Evolutionary conservation across 441 rosid genomes (phyloP), one percentile per base, ranked within the genome.

Genomic region (Adansonia grandidieri): DNA sequence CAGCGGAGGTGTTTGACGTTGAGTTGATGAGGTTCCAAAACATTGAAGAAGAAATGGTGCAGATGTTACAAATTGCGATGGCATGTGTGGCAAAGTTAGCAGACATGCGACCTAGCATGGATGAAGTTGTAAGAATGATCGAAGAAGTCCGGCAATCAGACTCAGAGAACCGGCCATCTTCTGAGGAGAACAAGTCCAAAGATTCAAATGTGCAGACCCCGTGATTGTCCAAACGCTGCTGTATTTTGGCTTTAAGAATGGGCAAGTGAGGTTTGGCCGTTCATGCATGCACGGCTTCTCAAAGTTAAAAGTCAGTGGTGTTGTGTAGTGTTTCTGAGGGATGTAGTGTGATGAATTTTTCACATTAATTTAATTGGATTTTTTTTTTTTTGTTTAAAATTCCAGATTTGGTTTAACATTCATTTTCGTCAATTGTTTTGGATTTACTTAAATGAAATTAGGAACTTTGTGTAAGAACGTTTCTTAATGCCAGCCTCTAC

Each of bases 161-260:
- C 83, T 83, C 85, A 3, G 89, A 87, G 82, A 87, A 87, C 73
- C 83, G 88, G 70, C 92, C 89, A 28, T 87, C 89, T 77, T 87
- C 92, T 0, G 92, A 89, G 73, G 97, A 91, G 85, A 94, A 92
- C 73, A 94, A 89, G 81, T 87, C 91, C 14, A 91, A 93, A 80
- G 92, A 91, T 73, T 93, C 93, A 50, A 91, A 87, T 76, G 92
- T 87, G 84, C 92, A 87, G 87, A 89, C 93, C 8, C 95, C 93
- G 6, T 91, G 86, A 90, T 62, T 69, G 51, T 8, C 57, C 22
- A 28, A 47, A 72, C 17, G 61, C 28, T 47, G 75, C 53, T 62
- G 78, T 65, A 3, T 45, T 69, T 20, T 63, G 24, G 19, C 47
- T 61, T 44, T 60, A 45, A 45, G 66, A 57, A 73, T 54, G 51